Base-by-base conservation (phyloP, 2,329 filamentous ascomycete species). In the Stachybotrys elegans region DNA sequence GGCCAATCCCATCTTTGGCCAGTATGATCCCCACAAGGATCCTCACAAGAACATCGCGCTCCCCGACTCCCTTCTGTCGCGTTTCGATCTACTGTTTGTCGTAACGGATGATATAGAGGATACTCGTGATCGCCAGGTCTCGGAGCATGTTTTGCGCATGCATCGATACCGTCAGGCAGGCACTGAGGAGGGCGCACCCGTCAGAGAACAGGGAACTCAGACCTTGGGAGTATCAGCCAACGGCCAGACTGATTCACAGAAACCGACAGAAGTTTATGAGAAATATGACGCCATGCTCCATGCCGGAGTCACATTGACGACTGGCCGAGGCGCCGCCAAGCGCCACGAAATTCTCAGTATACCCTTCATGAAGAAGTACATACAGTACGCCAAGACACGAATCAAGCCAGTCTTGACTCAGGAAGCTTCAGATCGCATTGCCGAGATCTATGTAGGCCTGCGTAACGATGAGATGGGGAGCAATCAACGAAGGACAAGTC, bases 61-160 rank as follows among this genome's bases (percentile, higher is more conserved):
- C 12, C 93, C 93, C 0, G 93, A 98, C 65, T 98, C 93, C 4
- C 80, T 98, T 0, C 76, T 98, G 7, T 97, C 93, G 5, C 93
- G 93, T 87, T 98, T 98, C 65, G 93, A 98, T 82, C 76, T 98
- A 56, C 75, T 98, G 2, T 98, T 98, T 60, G 86, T 98, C 38
- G 91, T 98, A 36, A 98, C 93, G 2, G 93, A 98, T 63, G 93
- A 98, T 58, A 97, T 98, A 51, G 92, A 98, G 58, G 93, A 98
- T 61, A 82, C 88, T 3, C 79, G 89, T 41, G 93, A 98, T 66
- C 79, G 93, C 39, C 84, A 90, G 59, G 81, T 98, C 12, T 97
- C 92, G 0, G 93, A 98, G 67, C 93, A 98, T 59, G 93, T 98
- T 45, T 76, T 98, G 23, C 88, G 92, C 46, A 97, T 97, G 91